These are phyloP conservation scores for Lachnum nothofagi DNA, from an alignment of 2,329 filamentous ascomycete genomes.

Conservation along the genomic window DNA sequence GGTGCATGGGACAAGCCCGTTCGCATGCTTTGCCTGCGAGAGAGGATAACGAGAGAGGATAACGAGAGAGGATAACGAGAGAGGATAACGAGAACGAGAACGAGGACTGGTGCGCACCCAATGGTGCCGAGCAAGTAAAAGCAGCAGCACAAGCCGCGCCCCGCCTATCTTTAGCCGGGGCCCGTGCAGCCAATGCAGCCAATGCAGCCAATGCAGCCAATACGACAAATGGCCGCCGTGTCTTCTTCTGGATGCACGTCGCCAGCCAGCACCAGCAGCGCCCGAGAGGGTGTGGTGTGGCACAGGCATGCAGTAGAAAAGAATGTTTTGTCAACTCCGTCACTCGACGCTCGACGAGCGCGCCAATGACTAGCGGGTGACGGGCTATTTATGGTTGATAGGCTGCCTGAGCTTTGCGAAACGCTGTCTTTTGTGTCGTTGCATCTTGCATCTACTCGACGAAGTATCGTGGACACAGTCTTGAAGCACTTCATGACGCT, in stretches of 20 bases:
- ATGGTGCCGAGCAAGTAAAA: no score
- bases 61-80: no score
- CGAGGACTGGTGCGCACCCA: no score
- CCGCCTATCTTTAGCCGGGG: constrained; percentile 13
- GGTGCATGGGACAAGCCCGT: no score
- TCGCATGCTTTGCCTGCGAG: no score
- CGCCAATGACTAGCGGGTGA: constrained; percentile 15
- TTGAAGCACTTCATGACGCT: background rate
- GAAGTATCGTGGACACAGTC: background rate
- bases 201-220: constrained; percentile 9
- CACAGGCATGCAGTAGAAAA: constrained; percentile 6
- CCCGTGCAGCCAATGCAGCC: constrained; percentile 8
- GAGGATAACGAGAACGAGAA: no score
- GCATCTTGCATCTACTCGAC: background rate
- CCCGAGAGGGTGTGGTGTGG: constrained; percentile 5
- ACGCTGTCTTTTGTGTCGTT: constrained; percentile 8
- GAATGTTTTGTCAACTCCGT: constrained; percentile 5
- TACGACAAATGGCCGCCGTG: constrained; percentile 3
- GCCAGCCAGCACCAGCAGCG: constrained; percentile 2
- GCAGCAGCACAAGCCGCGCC: constrained; percentile 1
- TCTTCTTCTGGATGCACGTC: no score
- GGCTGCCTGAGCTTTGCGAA: constrained; percentile 15
- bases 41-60: no score
- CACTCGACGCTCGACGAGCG: constrained; percentile 7
- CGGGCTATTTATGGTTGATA: constrained; percentile 9